Base-by-base conservation (phyloP, 257 asterid species). In the Nicotiana otophora region DNA sequence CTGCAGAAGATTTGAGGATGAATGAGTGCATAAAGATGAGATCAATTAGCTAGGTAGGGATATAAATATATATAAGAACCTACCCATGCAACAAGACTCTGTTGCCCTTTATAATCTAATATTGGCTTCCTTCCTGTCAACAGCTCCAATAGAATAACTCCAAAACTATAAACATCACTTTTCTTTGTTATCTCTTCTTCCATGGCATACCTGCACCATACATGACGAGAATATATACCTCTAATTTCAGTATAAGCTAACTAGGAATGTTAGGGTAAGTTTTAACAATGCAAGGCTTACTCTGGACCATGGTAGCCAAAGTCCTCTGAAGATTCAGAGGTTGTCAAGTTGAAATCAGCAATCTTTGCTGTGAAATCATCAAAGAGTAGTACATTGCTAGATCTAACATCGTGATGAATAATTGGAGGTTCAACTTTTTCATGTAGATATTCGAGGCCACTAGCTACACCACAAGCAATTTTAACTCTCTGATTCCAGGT, bases 231-330 rank as follows among this genome's bases (percentile, higher is more conserved):
- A 42, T 8, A 36, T 34, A 36, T 36, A 6, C 46, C 46, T 36
- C 46, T 6, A 36, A 51, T 51, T 57, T 57, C 1, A 17, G 62
- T 57, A 36, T 36, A 36, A 57, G 62, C 62, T 57, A 57, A 57
- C 62, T 16, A 57, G 62, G 62, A 57, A 16, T 17, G 15, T 12
- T 53, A 53, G 15, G 15, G 17, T 53, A 53, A 70, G 19, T 62
- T 42, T 7, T 58, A 55, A 48, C 34, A 61, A 48, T 72, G 16
- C 10, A 55, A 66, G 12, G 77, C 92, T 91, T 81, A 92, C 96
- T 95, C 98, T 16, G 98, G 97, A 62, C 95, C 97, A 83, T 93
- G 97, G 89, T 95, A 92, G 61, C 97, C 97, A 63, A 92, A 95
- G 82, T 92, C 97, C 87, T 92, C 98, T 0, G 98, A 95, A 4